These are phyloP conservation scores for Dactylellina sp. DNA, from an alignment of 2,329 filamentous ascomycete genomes.

Conservation along the genomic window DNA sequence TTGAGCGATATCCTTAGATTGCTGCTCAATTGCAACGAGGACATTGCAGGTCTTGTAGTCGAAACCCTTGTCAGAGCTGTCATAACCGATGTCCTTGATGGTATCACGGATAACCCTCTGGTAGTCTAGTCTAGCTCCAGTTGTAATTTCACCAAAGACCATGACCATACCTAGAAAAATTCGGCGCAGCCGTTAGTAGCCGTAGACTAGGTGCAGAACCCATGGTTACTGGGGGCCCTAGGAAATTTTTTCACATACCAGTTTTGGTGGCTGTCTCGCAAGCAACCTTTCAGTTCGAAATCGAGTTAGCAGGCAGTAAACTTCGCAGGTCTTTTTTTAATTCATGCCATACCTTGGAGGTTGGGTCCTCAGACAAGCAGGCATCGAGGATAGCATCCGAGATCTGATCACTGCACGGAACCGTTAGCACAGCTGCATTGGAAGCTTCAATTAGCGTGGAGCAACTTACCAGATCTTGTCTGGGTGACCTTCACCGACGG, in stretches of 20 bases:
- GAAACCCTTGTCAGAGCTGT: slow-evolving; percentile 96
- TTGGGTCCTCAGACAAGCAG: slow-evolving; percentile 90
- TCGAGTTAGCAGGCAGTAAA: slow-evolving; percentile 37
- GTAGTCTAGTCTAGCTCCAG: slow-evolving; percentile 95
- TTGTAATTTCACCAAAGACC: slow-evolving; percentile 98
- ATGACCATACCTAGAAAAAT: slow-evolving; percentile 78
- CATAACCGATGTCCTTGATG: slow-evolving; percentile 99
- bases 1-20: slow-evolving; percentile 98
- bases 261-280: slow-evolving; percentile 99
- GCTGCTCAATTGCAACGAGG: slow-evolving; percentile 98
- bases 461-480: slow-evolving; percentile 85
- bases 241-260: slow-evolving; percentile 68
- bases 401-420: slow-evolving; percentile 78
- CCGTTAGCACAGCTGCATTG: slow-evolving; percentile 57
- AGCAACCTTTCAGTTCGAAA: slow-evolving; percentile 71
- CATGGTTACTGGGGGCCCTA: slow-evolving; percentile 15
- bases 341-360: slow-evolving; percentile 79
- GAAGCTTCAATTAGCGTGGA: slow-evolving; percentile 35
- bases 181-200: slow-evolving; percentile 31
- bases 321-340: slow-evolving; percentile 35
- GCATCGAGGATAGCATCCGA: slow-evolving; percentile 99
- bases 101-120: slow-evolving; percentile 94
- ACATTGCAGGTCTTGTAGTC: slow-evolving; percentile 99
- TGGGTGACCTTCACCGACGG: slow-evolving; percentile 88
- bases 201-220: slow-evolving; percentile 45